Percentiles rank a stretch among this genome's conserved stretches.
phyloP scores from a whole-genome alignment of 208 protist species.

The Trypanosoma theileri region DNA sequence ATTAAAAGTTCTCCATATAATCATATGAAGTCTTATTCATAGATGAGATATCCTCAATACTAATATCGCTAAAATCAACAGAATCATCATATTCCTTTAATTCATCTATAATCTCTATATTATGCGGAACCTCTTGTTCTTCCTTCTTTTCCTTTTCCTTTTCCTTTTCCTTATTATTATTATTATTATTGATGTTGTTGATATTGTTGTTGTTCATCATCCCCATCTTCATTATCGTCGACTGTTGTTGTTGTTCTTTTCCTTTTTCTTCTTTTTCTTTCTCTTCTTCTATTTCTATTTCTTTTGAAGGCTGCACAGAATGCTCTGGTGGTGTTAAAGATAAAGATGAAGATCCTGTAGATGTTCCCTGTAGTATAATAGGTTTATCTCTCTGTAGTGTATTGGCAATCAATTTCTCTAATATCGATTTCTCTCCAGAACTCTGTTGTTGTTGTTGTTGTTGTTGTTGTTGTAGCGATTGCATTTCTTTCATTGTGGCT shows the following conservation, averaged over 20 bases:
- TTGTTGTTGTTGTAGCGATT: neutral
- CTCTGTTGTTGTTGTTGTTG: neutral
- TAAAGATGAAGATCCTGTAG: neutral
- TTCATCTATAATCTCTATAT: conserved; percentile 34
- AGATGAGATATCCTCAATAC: neutral
- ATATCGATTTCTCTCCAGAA: conserved; percentile 22
- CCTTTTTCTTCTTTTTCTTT: too few relatives aligned
- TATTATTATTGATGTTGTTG: neutral
- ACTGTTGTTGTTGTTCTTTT: neutral
- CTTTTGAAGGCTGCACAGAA: too few relatives aligned
- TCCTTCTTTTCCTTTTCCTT: neutral
- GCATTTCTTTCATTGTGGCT: neutral
- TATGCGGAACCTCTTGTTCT: conserved; percentile 11
- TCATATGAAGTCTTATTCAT: conserved; percentile 30
- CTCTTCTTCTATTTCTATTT: too few relatives aligned
- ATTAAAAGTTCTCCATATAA: conserved; percentile 39
- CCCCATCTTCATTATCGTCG: neutral
- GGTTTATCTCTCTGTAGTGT: conserved; percentile 26
- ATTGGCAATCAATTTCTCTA: conserved; percentile 7
- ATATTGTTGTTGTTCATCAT: conserved; percentile 4
- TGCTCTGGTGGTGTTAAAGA: neutral
- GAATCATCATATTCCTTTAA: conserved; percentile 65
- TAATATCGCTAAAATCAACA: conserved; percentile 51
- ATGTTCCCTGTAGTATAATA: neutral
- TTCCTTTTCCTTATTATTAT: conserved; percentile 4